Evolutionary conservation across 495 filamentous ascomycete genomes (phyloP).

Genomic region (Friedmanniomyces endolithicus): DNA sequence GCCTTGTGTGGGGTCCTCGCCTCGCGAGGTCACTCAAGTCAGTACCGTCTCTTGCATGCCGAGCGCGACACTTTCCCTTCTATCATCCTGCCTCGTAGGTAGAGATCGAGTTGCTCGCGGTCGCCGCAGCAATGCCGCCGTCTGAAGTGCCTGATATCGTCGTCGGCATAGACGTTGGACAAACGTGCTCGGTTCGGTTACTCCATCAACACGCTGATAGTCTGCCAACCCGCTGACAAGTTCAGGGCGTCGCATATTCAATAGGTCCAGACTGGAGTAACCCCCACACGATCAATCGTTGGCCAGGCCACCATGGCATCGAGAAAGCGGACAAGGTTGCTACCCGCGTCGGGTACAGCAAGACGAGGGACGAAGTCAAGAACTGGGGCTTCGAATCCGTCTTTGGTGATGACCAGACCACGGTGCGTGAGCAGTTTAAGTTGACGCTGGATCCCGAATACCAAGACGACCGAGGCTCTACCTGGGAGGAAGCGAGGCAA

Average conservation of each 20-base stretch:
- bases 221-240: not conserved
- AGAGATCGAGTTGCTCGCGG: too few species aligned
- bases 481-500: slow-evolving; percentile 35
- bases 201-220: not conserved
- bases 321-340: not conserved
- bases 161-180: slow-evolving; percentile 4
- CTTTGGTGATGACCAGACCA: not conserved
- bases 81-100: not conserved
- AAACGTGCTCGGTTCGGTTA: slow-evolving; percentile 1
- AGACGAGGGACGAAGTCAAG: not conserved
- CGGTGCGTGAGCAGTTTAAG: slow-evolving; percentile 36
- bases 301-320: not conserved
- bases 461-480: slow-evolving; percentile 24
- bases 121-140: too few species aligned
- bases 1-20: too few species aligned
- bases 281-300: not conserved
- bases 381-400: slow-evolving; percentile 9
- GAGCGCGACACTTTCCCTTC: not conserved
- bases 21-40: too few species aligned
- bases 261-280: not conserved
- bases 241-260: not conserved
- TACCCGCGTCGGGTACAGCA: not conserved
- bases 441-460: slow-evolving; percentile 41
- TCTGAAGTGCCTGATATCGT: slow-evolving; percentile 5
- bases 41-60: too few species aligned